Percentiles rank a stretch among this genome's conserved stretches.
phyloP scores from a whole-genome alignment of 805 yeast genomes.

The Wickerhamomyces tratensis region DNA sequence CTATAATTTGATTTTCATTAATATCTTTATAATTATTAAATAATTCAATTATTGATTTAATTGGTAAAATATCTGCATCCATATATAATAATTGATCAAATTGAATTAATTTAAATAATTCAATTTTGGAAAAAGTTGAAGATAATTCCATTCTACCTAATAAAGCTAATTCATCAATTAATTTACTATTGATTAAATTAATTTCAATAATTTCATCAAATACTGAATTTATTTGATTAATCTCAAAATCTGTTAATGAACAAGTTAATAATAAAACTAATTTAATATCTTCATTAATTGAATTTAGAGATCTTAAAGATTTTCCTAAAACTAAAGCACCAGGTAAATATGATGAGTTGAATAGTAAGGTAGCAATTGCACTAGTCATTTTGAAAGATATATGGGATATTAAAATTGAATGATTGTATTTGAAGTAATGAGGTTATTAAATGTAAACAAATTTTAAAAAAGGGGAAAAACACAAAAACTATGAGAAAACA shows the following conservation, averaged over 20 bases:
- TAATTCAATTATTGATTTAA: constrained; percentile 16
- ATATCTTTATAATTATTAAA: constrained; percentile 12
- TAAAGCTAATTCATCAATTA: constrained; percentile 18
- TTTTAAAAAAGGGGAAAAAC: too few species aligned
- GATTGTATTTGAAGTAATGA: too few species aligned
- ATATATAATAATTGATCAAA: constrained; percentile 44
- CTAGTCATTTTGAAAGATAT: constrained; percentile 5
- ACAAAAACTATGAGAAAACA: too few species aligned
- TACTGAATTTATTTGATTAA: constrained; percentile 5
- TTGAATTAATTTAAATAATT: constrained; percentile 35
- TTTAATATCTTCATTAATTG: constrained; percentile 4
- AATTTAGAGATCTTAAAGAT: constrained; percentile 18
- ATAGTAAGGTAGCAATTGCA: constrained; percentile 40
- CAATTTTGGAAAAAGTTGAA: constrained; percentile 40
- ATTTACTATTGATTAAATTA: constrained; percentile 13
- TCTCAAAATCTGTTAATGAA: constrained; percentile 9
- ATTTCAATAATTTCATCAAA: constrained; percentile 20
- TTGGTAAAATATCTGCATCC: constrained; percentile 56
- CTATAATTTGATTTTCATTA: constrained; percentile 14
- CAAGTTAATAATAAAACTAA: constrained; percentile 15
- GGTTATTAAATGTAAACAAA: too few species aligned
- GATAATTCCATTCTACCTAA: constrained; percentile 43
- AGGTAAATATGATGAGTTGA: constrained; percentile 41
- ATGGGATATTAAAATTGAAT: too few species aligned
- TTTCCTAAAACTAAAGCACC: constrained; percentile 46